Evolutionary conservation across 1,284 basidiomycete species (phyloP), one percentile per base, ranked within the genome.

Genomic region (Volvariella volvacea): DNA sequence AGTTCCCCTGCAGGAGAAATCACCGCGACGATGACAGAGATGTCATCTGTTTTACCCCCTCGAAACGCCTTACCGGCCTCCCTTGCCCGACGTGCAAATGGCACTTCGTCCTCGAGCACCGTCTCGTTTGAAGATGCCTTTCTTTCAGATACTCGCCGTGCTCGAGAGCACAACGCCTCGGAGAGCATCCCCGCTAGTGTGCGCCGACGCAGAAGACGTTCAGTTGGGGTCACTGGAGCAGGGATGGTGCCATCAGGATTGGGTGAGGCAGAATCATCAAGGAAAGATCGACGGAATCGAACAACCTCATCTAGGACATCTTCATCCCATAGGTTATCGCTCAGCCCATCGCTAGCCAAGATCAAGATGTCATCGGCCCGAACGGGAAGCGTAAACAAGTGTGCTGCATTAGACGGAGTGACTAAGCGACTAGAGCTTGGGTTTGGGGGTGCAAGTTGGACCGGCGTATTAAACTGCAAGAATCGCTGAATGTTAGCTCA

Each of bases 261-360:
- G 7, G 34, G 4, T 15, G 34, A 15, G 7, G 14, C 4, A n/a
- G 7, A 7, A 16, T 15, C n/a, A 16, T 43, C 53, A 47, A 57
- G 34, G 43, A 58, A 71, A 20, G 67, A 60, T 41, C 63, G 63
- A 15, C 76, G 70, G 59, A 92, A 88, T 36, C 83, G 71, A 10
- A 77, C 67, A 9, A 97, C 86, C 55, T 92, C 89, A 51, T 96
- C 92, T 10, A 97, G 67, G 20, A 98, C 86, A 51, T 97, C 94
- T 57, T 92, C 87, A 59, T 97, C 93, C 78, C 93, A 97, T 41
- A 97, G 67, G 57, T 98, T 98, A 64, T 98, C 94, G 56, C 87
- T 85, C 41, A 97, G 70, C 1, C 94, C 94, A 59, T 98, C 94
- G 28, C 78, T 84, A 2, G 91, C 88, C 25, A 97, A 76, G 46